Conservation (phyloP, 495 filamentous ascomycete genomes). For the Saxophila tyrrhenica region DNA sequence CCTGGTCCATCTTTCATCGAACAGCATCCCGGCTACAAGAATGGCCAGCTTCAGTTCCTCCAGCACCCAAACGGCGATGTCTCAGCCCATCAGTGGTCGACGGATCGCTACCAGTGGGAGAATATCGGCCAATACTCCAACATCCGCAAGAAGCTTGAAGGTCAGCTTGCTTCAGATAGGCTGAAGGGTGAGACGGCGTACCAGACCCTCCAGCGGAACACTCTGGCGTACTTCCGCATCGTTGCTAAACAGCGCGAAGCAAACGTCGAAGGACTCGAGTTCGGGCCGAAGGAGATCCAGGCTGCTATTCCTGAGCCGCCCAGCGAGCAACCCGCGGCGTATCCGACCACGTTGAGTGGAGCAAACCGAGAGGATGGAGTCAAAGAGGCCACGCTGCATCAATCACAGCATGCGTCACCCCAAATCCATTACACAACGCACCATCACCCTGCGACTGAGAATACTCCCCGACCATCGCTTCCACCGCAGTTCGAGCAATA, state of each 20-base stretch:
- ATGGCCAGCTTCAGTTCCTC: conserved; percentile 28
- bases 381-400: neutral
- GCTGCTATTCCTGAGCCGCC: conserved; percentile 7
- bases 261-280: conserved; percentile 9
- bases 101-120: conserved; percentile 22
- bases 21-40: conserved; percentile 17
- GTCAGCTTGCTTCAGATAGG: conserved; percentile 25
- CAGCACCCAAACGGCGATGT: conserved; percentile 31
- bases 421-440: neutral
- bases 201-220: conserved; percentile 21
- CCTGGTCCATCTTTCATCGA: conserved; percentile 25
- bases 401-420: neutral
- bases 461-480: neutral
- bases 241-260: conserved; percentile 26
- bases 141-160: conserved; percentile 28
- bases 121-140: conserved; percentile 30
- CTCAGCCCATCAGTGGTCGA: conserved; percentile 32
- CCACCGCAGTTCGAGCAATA: neutral
- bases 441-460: neutral
- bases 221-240: conserved; percentile 27
- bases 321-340: neutral
- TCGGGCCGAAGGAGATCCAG: conserved; percentile 14
- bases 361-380: neutral
- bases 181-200: conserved; percentile 23
- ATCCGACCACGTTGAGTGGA: neutral